Evolutionary conservation across 495 filamentous ascomycete species (phyloP).

Genomic region (Beverwykella pulmonaria): DNA sequence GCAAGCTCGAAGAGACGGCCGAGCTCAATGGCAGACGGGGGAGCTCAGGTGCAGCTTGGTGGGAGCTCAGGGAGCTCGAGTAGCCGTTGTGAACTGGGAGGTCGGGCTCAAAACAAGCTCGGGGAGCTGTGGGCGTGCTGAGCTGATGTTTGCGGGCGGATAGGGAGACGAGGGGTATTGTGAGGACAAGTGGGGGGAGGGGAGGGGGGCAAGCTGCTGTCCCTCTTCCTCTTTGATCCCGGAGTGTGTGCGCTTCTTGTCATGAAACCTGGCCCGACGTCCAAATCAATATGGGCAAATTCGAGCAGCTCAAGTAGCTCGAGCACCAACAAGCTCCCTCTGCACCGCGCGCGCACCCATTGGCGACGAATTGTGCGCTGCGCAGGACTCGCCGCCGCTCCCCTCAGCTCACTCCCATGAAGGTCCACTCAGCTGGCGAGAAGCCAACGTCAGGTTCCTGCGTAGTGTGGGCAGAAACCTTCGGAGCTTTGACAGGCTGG

Average conservation of each 20-base stretch:
- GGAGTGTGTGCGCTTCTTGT: no score
- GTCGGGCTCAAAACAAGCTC: slow-evolving; percentile 21
- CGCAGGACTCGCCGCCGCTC: background rate
- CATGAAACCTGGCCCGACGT: slow-evolving; percentile 14
- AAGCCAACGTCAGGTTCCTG: background rate
- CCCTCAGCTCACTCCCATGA: background rate
- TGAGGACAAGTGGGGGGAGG: slow-evolving; percentile 7
- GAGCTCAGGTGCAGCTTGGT: slow-evolving; percentile 12
- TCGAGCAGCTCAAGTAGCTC: background rate
- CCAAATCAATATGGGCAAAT: background rate
- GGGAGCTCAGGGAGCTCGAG: slow-evolving; percentile 4
- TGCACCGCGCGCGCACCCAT: background rate
- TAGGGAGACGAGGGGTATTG: slow-evolving; percentile 11
- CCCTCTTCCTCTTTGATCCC: slow-evolving; percentile 1
- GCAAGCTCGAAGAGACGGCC: slow-evolving; percentile 1
- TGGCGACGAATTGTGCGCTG: background rate
- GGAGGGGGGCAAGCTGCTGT: background rate
- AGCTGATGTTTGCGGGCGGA: slow-evolving; percentile 1
- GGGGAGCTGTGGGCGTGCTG: background rate
- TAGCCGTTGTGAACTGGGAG: background rate
- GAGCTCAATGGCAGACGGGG: slow-evolving; percentile 30
- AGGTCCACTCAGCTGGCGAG: background rate
- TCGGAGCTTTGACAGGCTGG: slow-evolving; percentile 9
- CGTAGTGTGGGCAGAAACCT: background rate
- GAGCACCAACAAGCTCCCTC: background rate